These are phyloP conservation scores for Themeda triandra DNA, from an alignment of 176 grass and related monocot genomes.

Conservation along the genomic window DNA sequence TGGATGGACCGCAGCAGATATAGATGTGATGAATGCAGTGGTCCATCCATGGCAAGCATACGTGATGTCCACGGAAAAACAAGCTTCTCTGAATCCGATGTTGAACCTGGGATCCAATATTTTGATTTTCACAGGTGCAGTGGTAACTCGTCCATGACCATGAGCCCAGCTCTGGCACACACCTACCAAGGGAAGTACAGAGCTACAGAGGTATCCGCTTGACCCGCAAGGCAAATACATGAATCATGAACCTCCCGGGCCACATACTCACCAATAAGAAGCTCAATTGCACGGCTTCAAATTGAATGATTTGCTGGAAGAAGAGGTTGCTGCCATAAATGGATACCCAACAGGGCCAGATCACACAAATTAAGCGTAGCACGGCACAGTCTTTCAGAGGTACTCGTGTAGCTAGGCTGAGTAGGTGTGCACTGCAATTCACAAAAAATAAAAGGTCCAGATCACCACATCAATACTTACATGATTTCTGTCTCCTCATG, in stretches of 20 bases:
- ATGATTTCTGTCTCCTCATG: slow-evolving; percentile 30
- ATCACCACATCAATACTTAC: slow-evolving; percentile 12
- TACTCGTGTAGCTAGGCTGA: no score
- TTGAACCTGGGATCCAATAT: neutral
- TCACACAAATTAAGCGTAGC: neutral
- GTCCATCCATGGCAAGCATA: neutral
- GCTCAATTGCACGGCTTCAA: neutral
- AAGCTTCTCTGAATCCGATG: neutral
- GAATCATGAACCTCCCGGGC: neutral
- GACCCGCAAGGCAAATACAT: neutral
- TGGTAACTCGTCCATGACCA: neutral
- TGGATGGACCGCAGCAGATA: neutral
- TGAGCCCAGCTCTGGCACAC: neutral
- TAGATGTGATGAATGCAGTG: neutral
- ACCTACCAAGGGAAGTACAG: slow-evolving; percentile 25
- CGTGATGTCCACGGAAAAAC: neutral
- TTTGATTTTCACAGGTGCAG: neutral
- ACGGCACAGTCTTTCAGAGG: no score
- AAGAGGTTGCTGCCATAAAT: slow-evolving; percentile 26
- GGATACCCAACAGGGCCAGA: neutral
- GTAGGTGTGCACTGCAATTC: no score
- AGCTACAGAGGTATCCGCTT: slow-evolving; percentile 13
- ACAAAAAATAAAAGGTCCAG: neutral
- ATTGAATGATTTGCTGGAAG: slow-evolving; percentile 26
- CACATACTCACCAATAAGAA: slow-evolving; percentile 12